These are phyloP conservation scores for Vararia minispora DNA, from an alignment of 768 basidiomycete genomes.

Conservation along the genomic window DNA sequence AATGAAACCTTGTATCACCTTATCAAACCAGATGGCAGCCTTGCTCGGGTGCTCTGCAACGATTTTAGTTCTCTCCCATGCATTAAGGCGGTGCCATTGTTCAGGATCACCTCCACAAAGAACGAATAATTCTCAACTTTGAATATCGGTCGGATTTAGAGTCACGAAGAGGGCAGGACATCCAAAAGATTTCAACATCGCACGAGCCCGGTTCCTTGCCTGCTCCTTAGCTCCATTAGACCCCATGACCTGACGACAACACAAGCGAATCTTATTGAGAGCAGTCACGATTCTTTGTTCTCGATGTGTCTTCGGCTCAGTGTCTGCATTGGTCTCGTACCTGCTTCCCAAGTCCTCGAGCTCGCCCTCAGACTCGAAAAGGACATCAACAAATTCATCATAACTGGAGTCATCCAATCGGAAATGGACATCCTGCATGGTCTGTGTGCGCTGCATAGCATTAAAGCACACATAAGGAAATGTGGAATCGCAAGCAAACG, in stretches of 20 bases:
- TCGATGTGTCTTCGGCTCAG: background rate
- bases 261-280: background rate
- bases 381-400: background rate
- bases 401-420: background rate
- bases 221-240: background rate
- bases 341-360: background rate
- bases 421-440: background rate
- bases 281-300: background rate
- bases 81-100: slow-evolving; percentile 20
- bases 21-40: slow-evolving; percentile 30
- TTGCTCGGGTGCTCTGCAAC: slow-evolving; percentile 29
- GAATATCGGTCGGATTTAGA: slow-evolving; percentile 30
- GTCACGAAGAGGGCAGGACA: slow-evolving; percentile 1
- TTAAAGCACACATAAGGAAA: slow-evolving; percentile 1
- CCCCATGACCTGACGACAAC: background rate
- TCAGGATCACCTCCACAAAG: slow-evolving; percentile 26
- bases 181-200: background rate
- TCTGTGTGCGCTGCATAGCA: background rate
- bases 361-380: background rate
- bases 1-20: slow-evolving; percentile 27
- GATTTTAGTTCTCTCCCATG: slow-evolving; percentile 22
- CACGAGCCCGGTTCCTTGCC: background rate
- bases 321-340: background rate
- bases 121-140: slow-evolving; percentile 31
- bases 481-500: background rate